These are phyloP conservation scores for Ceratocystis smalleyi DNA, from an alignment of 2,329 filamentous ascomycete species.

Conservation along the genomic window DNA sequence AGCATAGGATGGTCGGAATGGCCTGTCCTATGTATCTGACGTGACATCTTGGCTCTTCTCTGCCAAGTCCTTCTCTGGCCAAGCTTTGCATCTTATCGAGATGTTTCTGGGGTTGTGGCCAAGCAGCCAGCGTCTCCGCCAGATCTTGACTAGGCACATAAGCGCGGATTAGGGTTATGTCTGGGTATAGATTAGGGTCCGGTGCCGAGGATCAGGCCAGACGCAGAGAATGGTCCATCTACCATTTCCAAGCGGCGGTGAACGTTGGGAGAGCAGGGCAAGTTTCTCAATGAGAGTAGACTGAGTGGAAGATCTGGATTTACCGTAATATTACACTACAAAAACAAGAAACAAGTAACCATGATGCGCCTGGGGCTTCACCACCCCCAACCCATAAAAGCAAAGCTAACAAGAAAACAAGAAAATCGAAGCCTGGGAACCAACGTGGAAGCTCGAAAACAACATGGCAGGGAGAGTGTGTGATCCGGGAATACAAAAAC, in stretches of 20 bases:
- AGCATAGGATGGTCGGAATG: not conserved
- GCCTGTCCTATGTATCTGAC: not conserved
- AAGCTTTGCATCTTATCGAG: not conserved
- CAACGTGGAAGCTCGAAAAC: constrained; percentile 12
- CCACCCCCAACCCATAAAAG: not conserved
- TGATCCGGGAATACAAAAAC: not conserved
- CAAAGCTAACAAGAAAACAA: not conserved
- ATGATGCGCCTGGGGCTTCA: not conserved
- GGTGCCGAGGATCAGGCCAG: too few species aligned
- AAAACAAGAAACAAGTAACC: constrained; percentile 1
- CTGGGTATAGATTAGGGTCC: too few species aligned
- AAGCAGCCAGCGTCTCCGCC: not conserved
- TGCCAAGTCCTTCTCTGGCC: not conserved
- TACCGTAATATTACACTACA: not conserved
- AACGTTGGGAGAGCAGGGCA: too few species aligned
- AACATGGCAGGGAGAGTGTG: not conserved
- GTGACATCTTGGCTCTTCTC: not conserved
- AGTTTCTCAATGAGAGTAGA: not conserved
- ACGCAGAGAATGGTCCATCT: too few species aligned
- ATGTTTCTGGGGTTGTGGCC: not conserved
- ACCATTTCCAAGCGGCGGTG: too few species aligned
- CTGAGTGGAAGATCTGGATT: not conserved
- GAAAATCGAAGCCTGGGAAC: not conserved
- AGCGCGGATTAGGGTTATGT: not conserved
- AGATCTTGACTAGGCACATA: not conserved